Percentiles rank a stretch among this genome's conserved stretches.
These are phyloP conservation scores for Oryza officinalis DNA, from an alignment of 176 grass and related monocot species.

Conservation along the genomic window DNA sequence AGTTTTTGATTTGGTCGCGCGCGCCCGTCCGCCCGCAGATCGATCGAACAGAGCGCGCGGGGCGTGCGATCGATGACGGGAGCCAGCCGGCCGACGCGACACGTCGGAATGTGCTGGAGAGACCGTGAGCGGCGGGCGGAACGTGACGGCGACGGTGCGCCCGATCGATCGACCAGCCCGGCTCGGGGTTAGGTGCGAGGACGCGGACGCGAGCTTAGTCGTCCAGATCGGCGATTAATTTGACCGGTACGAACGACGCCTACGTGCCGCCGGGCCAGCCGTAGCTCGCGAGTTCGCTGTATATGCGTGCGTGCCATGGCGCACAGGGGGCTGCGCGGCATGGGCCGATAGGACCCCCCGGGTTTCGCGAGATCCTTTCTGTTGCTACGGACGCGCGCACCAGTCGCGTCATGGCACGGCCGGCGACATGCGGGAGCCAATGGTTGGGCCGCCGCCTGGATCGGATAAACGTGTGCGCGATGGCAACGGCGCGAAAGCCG, in stretches of 20 bases:
- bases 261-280: neutral
- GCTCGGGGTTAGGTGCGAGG: neutral
- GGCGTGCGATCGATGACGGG: neutral
- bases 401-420: neutral
- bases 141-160: constrained; percentile 14
- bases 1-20: neutral
- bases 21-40: neutral
- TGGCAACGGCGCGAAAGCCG: neutral
- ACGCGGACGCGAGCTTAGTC: neutral
- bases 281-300: neutral
- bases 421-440: constrained; percentile 23
- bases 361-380: neutral
- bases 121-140: constrained; percentile 37
- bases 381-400: neutral
- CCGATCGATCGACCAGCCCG: neutral
- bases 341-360: neutral
- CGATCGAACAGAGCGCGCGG: neutral
- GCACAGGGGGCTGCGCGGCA: neutral
- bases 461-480: neutral
- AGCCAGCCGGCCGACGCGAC: constrained; percentile 11
- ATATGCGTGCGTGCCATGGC: constrained; percentile 9
- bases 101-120: constrained; percentile 56
- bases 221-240: constrained; percentile 14
- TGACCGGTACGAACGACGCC: neutral
- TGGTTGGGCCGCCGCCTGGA: constrained; percentile 32